phyloP scores from a whole-genome alignment of 148 eudicot genomes.

The Amaranthus hypochondriacus region DNA sequence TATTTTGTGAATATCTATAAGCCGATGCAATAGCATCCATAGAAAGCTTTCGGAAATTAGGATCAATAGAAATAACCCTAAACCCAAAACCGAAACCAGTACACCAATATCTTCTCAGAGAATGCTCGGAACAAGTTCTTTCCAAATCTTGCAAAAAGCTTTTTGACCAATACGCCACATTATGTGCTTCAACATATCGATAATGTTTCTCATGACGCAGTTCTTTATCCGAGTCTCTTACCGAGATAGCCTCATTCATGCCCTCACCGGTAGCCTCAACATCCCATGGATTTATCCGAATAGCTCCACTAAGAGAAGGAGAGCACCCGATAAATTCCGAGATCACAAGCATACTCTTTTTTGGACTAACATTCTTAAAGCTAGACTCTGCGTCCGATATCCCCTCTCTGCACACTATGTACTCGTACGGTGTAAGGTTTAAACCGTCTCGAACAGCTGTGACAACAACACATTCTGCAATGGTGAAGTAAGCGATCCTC shows the following conservation, averaged over 20 bases:
- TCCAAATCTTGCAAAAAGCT: slow-evolving; percentile 43
- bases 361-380: slow-evolving; percentile 16
- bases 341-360: slow-evolving; percentile 36
- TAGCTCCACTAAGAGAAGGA: slow-evolving; percentile 45
- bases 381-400: slow-evolving; percentile 19
- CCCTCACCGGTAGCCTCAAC: slow-evolving; percentile 37
- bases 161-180: slow-evolving; percentile 37
- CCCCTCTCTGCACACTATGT: slow-evolving; percentile 35
- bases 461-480: slow-evolving; percentile 37
- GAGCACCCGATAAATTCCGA: slow-evolving; percentile 44
- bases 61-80: slow-evolving; percentile 40
- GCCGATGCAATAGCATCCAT: slow-evolving; percentile 32
- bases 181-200: slow-evolving; percentile 31
- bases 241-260: slow-evolving; percentile 31
- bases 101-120: slow-evolving; percentile 38
- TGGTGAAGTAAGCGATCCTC: slow-evolving; percentile 35
- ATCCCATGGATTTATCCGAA: slow-evolving; percentile 41
- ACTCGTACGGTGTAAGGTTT: slow-evolving; percentile 43
- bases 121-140: slow-evolving; percentile 39
- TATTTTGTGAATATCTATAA: slow-evolving; percentile 26
- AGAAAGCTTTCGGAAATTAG: slow-evolving; percentile 39
- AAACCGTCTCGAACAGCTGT: slow-evolving; percentile 45
- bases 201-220: slow-evolving; percentile 40
- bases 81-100: slow-evolving; percentile 40
- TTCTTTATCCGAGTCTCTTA: slow-evolving; percentile 30